Evolutionary conservation across 176 grass and related monocot genomes (phyloP).

Genomic region (Stipa capillata): DNA sequence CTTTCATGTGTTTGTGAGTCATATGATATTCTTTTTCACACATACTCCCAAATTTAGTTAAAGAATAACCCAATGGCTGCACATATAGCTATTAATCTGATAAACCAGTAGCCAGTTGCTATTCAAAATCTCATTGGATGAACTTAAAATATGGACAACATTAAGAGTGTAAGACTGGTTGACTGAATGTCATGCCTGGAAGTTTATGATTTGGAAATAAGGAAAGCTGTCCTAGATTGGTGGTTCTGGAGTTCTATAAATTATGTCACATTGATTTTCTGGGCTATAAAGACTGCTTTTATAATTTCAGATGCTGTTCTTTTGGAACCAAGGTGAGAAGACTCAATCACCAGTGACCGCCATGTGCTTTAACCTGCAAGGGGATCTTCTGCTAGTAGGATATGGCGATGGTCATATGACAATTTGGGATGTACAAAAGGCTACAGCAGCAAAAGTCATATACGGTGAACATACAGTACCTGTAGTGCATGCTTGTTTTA

Average conservation of each 20-base stretch:
- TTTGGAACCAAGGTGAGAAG: constrained; percentile 92
- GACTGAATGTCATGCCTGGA: background rate
- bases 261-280: constrained; percentile 15
- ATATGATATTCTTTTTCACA: background rate
- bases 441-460: constrained; percentile 71
- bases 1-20: background rate
- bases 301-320: constrained; percentile 70
- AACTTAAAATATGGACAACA: background rate
- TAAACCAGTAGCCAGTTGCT: background rate
- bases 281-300: constrained; percentile 3
- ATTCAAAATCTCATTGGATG: background rate
- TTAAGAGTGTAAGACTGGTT: background rate
- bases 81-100: background rate
- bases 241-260: background rate
- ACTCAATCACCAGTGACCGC: constrained; percentile 73
- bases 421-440: constrained; percentile 92
- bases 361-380: constrained; percentile 98
- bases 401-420: constrained; percentile 88
- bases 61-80: background rate
- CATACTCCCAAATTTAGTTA: background rate
- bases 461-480: constrained; percentile 78
- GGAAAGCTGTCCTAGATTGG: background rate
- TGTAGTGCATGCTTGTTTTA: constrained; percentile 86
- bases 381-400: constrained; percentile 85
- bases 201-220: background rate